Evolutionary conservation across 2,329 filamentous ascomycete genomes (phyloP).

Genomic region (Microsporum audouinii): DNA sequence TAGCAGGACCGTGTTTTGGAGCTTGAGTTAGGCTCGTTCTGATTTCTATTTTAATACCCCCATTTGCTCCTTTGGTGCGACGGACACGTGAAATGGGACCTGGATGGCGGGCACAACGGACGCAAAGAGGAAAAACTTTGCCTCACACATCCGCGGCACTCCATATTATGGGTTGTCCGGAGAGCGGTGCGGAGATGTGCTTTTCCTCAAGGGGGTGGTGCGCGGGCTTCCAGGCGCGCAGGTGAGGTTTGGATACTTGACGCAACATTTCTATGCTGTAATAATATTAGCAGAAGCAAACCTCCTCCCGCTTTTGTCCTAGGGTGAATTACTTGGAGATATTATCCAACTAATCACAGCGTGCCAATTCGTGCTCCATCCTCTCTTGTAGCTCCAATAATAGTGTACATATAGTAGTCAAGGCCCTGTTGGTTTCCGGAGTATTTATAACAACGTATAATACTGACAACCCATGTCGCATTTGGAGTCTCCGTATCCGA

Average conservation of each 20-base stretch:
- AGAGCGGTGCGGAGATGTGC: not conserved
- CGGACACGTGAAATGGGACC: not conserved
- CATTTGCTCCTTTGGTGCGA: not conserved
- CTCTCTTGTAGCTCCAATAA: not conserved
- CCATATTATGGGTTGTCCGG: not conserved
- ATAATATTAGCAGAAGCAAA: not conserved
- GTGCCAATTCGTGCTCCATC: not conserved
- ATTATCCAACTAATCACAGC: not conserved
- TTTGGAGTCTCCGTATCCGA: conserved; percentile 1
- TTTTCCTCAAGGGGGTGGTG: not conserved
- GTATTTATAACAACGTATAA: not conserved
- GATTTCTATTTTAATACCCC: not conserved
- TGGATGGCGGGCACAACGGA: not conserved
- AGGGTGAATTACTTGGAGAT: not conserved
- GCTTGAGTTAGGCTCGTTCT: not conserved
- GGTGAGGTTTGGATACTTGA: not conserved
- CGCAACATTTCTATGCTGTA: conserved; percentile 1
- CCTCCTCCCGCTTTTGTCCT: conserved; percentile 6
- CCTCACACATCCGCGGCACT: not conserved
- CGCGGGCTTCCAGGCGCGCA: not conserved
- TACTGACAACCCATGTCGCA: not conserved
- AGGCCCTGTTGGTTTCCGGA: not conserved
- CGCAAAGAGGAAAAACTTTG: not conserved
- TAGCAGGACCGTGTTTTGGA: not conserved
- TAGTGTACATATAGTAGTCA: too few relatives aligned